These are phyloP conservation scores for Xanthoconium stramineum DNA, from an alignment of 768 basidiomycete genomes.

Conservation along the genomic window DNA sequence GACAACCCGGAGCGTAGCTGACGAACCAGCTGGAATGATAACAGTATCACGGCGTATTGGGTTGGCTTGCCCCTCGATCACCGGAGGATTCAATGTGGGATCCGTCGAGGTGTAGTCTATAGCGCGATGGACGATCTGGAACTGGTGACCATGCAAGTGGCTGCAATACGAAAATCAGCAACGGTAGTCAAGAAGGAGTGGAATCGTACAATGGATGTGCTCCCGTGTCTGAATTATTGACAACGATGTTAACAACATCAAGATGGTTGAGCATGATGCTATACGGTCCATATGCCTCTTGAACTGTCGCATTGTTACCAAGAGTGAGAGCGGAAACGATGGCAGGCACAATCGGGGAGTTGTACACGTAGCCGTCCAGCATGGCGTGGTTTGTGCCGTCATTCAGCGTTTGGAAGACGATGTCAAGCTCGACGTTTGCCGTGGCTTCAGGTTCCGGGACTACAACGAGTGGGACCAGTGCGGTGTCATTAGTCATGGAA, in stretches of 20 bases:
- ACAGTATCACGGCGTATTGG: conserved; percentile 90
- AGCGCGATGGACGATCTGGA: conserved; percentile 74
- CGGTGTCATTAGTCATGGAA: conserved; percentile 60
- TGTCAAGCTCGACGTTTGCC: conserved; percentile 64
- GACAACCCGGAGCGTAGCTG: conserved; percentile 71
- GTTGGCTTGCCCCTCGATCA: conserved; percentile 76
- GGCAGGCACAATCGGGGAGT: conserved; percentile 68
- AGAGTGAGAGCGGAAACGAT: conserved; percentile 75
- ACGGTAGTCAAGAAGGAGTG: neutral
- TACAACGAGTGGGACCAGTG: conserved; percentile 59
- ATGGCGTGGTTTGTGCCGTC: conserved; percentile 85
- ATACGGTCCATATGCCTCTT: conserved; percentile 72
- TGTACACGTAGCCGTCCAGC: conserved; percentile 72
- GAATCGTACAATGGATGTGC: conserved; percentile 78
- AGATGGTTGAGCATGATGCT: conserved; percentile 73
- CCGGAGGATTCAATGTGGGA: conserved; percentile 73
- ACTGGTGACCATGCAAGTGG: conserved; percentile 89
- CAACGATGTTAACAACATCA: conserved; percentile 73
- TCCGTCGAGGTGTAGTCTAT: conserved; percentile 71
- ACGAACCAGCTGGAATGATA: conserved; percentile 62
- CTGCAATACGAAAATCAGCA: conserved; percentile 36
- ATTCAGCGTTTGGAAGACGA: conserved; percentile 78
- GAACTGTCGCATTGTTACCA: conserved; percentile 66
- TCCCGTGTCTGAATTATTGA: conserved; percentile 69
- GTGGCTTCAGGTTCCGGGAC: conserved; percentile 51